Base-by-base conservation (phyloP, 768 basidiomycete species). In the Coprinopsis cinerea region DNA sequence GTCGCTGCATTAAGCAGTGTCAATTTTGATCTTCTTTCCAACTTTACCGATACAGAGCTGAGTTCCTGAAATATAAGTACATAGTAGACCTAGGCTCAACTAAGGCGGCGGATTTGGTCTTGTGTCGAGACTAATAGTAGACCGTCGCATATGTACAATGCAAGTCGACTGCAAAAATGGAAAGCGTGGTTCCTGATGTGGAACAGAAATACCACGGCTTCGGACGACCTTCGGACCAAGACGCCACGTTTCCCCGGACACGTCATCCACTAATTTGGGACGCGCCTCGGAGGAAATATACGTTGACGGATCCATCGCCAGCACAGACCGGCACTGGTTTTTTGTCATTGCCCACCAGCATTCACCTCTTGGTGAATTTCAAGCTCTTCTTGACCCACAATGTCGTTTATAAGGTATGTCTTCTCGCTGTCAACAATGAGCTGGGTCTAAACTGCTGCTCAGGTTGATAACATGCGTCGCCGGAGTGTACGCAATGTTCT, bases 401-500 rank as follows among this genome's bases (percentile, higher is more conserved):
- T 65, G 64, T 64, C 66, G 24, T 66, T 67, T 48, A 55, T 63
- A 49, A 60, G 66, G 66, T 64, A 26, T 27, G 54, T 44, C 18
- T 10, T 5, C 9, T 35, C 11, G 25, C 6, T 28, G 9, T 3
- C 9, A 24, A n/a, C 17, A 26, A 48, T 40, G 18, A 7, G n/a
- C 34, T 32, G 17, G 15, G 15, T 25, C 17, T 10, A 35, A 32
- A 14, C 30, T n/a, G 25, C 7, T 17, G 0, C 14, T n/a, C 48
- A 87, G 86, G 59, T 77, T 97, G 41, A 75, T 72, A 23, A 57
- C 86, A 55, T 98, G 94, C 64, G 77, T 92, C 11, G 67, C 76
- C 7, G 94, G 94, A 47, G 93, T 98, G 39, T 98, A 98, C 62
- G 79, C 86, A 20, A 92, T 92, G 77, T 97, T 96, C 64, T 72